Conservation (phyloP, 108 stramenopile species). For the Bacterosira constricta region DNA sequence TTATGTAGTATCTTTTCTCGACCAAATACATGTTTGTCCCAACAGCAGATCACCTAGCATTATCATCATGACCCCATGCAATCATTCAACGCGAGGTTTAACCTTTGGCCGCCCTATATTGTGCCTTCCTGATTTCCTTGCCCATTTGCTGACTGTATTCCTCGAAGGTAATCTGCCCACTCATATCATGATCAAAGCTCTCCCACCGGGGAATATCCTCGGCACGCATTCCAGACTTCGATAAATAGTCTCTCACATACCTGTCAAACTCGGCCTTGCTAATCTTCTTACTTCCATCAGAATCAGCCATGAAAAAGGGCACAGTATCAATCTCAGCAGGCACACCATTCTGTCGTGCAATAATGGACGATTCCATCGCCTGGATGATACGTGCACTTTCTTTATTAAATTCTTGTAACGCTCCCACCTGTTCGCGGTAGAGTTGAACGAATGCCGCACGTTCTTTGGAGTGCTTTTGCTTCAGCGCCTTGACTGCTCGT, state of each 20-base stretch:
- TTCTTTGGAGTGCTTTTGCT: constrained; percentile 61
- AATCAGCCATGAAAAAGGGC: constrained; percentile 55
- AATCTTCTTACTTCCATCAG: constrained; percentile 55
- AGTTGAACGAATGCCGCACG: constrained; percentile 55
- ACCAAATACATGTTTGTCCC: no score
- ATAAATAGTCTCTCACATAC: constrained; percentile 52
- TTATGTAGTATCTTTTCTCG: no score
- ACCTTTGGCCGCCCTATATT: constrained; percentile 49
- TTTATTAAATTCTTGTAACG: constrained; percentile 55
- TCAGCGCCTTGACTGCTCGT: constrained; percentile 42
- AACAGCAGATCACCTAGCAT: no score
- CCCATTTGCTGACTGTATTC: constrained; percentile 54
- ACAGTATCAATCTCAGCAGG: constrained; percentile 53
- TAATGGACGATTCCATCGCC: constrained; percentile 51
- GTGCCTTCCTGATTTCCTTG: constrained; percentile 53
- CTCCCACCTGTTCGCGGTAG: constrained; percentile 52
- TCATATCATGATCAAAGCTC: constrained; percentile 55
- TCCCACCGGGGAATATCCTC: constrained; percentile 55
- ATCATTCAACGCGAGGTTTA: no score
- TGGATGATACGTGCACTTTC: constrained; percentile 52
- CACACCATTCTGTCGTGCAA: constrained; percentile 49
- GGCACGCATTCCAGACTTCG: constrained; percentile 48
- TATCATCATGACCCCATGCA: no score
- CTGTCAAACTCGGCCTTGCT: constrained; percentile 55
- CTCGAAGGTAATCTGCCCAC: constrained; percentile 51